These are phyloP conservation scores for Thalassiosira sp. DNA, from an alignment of 352 stramenopile genomes.

Conservation along the genomic window DNA sequence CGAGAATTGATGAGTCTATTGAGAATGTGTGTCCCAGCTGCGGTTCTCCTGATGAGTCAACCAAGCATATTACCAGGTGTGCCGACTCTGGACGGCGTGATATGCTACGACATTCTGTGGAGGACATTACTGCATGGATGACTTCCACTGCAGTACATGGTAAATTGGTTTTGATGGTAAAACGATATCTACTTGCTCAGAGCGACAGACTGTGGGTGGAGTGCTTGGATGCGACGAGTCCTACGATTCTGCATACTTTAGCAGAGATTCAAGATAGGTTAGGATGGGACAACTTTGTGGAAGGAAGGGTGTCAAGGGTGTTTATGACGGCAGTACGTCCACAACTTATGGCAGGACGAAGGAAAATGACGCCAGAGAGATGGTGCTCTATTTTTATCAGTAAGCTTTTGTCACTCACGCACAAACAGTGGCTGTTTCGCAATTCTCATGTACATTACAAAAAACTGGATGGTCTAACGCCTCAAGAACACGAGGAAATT, in stretches of 20 bases:
- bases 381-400: neutral
- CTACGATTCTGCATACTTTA: neutral
- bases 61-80: conserved; percentile 40
- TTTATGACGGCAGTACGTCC: neutral
- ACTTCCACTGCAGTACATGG: neutral
- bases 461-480: conserved; percentile 5
- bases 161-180: neutral
- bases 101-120: conserved; percentile 20
- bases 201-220: neutral
- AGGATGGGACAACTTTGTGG: conserved; percentile 19
- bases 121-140: conserved; percentile 9
- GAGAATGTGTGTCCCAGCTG: conserved; percentile 35
- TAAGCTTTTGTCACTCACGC: conserved; percentile 3
- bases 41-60: conserved; percentile 13
- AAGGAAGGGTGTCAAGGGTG: neutral
- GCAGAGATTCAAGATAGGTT: neutral
- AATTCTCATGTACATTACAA: conserved; percentile 7
- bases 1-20: neutral
- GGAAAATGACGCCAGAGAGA: neutral
- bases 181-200: neutral
- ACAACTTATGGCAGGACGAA: neutral
- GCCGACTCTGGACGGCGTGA: neutral
- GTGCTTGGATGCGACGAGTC: neutral
- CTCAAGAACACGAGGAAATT: conserved; percentile 1
- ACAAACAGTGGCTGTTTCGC: conserved; percentile 22